phyloP scores from a whole-genome alignment of 495 filamentous ascomycete genomes.

The Gamarada debralockiae region DNA sequence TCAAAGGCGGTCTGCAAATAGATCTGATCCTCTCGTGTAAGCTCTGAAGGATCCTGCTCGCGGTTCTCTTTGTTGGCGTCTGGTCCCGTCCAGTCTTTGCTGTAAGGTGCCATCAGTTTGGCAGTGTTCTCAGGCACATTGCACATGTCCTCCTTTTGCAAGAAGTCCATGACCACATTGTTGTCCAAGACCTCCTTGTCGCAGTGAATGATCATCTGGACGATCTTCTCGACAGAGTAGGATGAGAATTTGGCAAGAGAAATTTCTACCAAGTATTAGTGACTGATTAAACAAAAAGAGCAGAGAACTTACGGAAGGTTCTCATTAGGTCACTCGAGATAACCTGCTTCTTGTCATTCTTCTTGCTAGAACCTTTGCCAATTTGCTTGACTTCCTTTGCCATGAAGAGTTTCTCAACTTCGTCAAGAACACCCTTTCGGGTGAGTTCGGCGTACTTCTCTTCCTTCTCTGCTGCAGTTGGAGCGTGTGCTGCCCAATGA shows the following conservation, averaged over 20 bases:
- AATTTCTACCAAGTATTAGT: slow-evolving; percentile 57
- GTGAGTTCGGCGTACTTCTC: slow-evolving; percentile 92
- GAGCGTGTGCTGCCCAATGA: slow-evolving; percentile 87
- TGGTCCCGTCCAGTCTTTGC: slow-evolving; percentile 92
- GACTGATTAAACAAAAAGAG: not conserved
- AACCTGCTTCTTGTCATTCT: slow-evolving; percentile 94
- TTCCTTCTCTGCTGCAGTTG: slow-evolving; percentile 79
- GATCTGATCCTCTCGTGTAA: slow-evolving; percentile 92
- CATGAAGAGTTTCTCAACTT: slow-evolving; percentile 95
- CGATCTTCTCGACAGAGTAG: slow-evolving; percentile 72
- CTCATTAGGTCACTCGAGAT: slow-evolving; percentile 89
- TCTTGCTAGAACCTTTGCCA: slow-evolving; percentile 59
- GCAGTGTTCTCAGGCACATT: slow-evolving; percentile 84
- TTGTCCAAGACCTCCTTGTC: slow-evolving; percentile 91
- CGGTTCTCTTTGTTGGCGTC: slow-evolving; percentile 73
- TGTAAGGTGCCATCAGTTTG: slow-evolving; percentile 91
- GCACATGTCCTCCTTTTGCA: slow-evolving; percentile 88
- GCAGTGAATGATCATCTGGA: slow-evolving; percentile 93
- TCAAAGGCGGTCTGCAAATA: slow-evolving; percentile 92
- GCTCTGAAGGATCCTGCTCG: slow-evolving; percentile 83
- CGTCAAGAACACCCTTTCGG: slow-evolving; percentile 89
- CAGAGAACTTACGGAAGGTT: slow-evolving; percentile 62
- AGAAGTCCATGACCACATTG: slow-evolving; percentile 93
- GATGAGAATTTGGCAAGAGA: slow-evolving; percentile 86
- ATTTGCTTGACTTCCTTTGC: slow-evolving; percentile 95